These are phyloP conservation scores for Orbilia javanica DNA, from an alignment of 2,329 filamentous ascomycete species.

Conservation along the genomic window DNA sequence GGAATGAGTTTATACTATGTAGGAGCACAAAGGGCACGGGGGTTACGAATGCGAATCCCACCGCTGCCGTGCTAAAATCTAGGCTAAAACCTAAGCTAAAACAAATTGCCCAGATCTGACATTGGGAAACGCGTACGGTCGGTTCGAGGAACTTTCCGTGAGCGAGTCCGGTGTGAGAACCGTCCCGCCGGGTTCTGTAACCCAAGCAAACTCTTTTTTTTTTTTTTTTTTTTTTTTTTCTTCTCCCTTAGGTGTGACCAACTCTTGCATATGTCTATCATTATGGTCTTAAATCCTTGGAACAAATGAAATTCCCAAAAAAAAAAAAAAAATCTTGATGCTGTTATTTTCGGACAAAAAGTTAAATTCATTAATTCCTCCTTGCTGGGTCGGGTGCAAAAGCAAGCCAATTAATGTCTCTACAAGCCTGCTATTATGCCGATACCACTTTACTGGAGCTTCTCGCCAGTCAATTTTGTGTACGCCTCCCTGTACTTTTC, in stretches of 20 bases:
- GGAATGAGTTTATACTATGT: background rate
- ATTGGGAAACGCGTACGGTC: conserved; percentile 18
- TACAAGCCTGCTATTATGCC: conserved; percentile 15
- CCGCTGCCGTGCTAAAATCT: background rate
- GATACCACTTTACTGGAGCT: conserved; percentile 23
- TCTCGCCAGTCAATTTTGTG: conserved; percentile 73
- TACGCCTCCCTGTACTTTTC: conserved; percentile 82
- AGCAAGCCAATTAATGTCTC: conserved; percentile 30
- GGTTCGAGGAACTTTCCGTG: conserved; percentile 23
- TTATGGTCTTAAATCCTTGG: conserved; percentile 50
- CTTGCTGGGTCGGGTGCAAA: conserved; percentile 27
- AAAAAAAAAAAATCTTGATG: conserved; percentile 15
- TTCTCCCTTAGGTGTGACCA: conserved; percentile 22
- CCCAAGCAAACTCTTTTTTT: conserved; percentile 19
- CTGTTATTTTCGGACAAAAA: conserved; percentile 13
- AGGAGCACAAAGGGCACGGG: conserved; percentile 16
- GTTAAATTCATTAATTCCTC: conserved; percentile 14
- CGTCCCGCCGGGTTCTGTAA: conserved; percentile 53
- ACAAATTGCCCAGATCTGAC: conserved; percentile 33
- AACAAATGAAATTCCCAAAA: conserved; percentile 16
- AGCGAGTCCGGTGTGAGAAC: conserved; percentile 20
- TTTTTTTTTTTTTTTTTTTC: background rate
- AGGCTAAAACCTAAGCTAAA: conserved; percentile 24
- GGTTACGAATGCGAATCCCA: conserved; percentile 20
- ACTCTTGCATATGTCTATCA: conserved; percentile 55